Evolutionary conservation across 2,329 filamentous ascomycete genomes (phyloP).

Genomic region (Trichoderma oligosporum): DNA sequence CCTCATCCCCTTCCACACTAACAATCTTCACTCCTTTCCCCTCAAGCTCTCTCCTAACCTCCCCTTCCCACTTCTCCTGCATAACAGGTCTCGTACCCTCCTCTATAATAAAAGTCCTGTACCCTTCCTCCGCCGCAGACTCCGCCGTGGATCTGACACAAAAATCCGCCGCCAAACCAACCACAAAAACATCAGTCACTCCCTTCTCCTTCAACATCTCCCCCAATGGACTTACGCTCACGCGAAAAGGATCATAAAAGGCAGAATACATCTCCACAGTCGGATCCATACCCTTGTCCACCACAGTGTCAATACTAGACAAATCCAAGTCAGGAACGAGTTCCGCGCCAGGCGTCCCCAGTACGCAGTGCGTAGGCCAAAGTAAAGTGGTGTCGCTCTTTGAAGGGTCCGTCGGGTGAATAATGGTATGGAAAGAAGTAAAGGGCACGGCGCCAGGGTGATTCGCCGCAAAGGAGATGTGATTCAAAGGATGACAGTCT

Average conservation of each 20-base stretch:
- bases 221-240: conserved; percentile 62
- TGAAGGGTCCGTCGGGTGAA: conserved; percentile 59
- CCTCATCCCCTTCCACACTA: neutral
- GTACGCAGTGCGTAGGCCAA: conserved; percentile 90
- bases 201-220: conserved; percentile 50
- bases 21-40: conserved; percentile 4
- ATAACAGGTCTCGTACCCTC: conserved; percentile 76
- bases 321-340: conserved; percentile 68
- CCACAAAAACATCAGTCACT: conserved; percentile 78
- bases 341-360: conserved; percentile 65
- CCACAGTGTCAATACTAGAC: conserved; percentile 56
- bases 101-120: conserved; percentile 69
- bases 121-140: conserved; percentile 73
- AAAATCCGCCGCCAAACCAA: conserved; percentile 83
- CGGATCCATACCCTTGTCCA: conserved; percentile 74
- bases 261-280: conserved; percentile 91
- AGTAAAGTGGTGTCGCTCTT: conserved; percentile 65
- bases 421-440: conserved; percentile 58
- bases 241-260: conserved; percentile 75
- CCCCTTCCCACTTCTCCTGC: conserved; percentile 53
- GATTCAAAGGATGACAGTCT: conserved; percentile 80
- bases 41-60: conserved; percentile 36
- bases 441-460: conserved; percentile 68
- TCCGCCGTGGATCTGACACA: conserved; percentile 81
- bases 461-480: conserved; percentile 86